Evolutionary conservation across 331 rosid genomes (phyloP).

Genomic region (Pyracantha coccinea): DNA sequence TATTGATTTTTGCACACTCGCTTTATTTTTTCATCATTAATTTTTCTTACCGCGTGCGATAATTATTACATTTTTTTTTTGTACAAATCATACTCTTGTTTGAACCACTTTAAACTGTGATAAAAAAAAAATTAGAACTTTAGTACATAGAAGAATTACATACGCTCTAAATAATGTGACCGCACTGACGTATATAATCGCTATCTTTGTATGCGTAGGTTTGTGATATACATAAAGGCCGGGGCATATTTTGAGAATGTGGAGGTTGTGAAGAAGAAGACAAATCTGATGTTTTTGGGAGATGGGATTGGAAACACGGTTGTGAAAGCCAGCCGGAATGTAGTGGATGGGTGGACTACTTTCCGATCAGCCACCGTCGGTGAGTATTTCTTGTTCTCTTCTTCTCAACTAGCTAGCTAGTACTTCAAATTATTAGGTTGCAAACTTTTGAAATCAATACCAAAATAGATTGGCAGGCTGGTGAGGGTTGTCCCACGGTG

Average conservation of each 20-base stretch:
- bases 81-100: too few relatives aligned
- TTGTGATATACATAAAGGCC: slow-evolving; percentile 59
- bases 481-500: not conserved
- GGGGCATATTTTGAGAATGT: slow-evolving; percentile 87
- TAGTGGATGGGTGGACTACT: slow-evolving; percentile 85
- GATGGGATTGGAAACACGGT: slow-evolving; percentile 80
- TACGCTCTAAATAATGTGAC: too few relatives aligned
- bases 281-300: slow-evolving; percentile 68
- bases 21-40: too few relatives aligned
- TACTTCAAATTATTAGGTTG: too few relatives aligned
- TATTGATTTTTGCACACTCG: too few relatives aligned
- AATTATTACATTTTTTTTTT: too few relatives aligned
- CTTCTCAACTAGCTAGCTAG: not conserved
- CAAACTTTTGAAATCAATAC: too few relatives aligned
- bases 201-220: slow-evolving; percentile 23
- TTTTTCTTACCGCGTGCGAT: too few relatives aligned
- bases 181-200: too few relatives aligned
- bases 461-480: not conserved
- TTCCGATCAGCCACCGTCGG: slow-evolving; percentile 88
- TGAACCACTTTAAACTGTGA: too few relatives aligned
- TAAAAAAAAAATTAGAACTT: too few relatives aligned
- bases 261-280: slow-evolving; percentile 59
- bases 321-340: slow-evolving; percentile 65
- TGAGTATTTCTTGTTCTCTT: slow-evolving; percentile 9
- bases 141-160: too few relatives aligned